Conservation (phyloP, 1,284 basidiomycete genomes). For the Inonotus obliquus region DNA sequence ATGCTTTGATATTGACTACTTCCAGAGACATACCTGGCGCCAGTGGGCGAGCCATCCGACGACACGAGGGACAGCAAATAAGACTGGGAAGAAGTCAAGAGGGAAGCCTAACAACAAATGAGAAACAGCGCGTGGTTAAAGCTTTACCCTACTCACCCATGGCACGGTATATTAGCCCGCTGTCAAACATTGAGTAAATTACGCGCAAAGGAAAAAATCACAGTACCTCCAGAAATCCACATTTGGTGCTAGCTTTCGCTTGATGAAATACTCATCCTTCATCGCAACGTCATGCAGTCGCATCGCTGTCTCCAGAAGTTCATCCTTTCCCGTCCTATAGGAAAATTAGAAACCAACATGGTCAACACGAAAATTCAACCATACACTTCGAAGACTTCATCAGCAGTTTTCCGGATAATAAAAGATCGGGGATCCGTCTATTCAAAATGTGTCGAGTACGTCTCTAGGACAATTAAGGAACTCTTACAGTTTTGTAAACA, state of each 20-base stretch:
- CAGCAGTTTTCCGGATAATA: slow-evolving; percentile 82
- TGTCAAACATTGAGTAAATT: slow-evolving; percentile 26
- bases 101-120: slow-evolving; percentile 62
- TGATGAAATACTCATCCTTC: slow-evolving; percentile 83
- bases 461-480: background rate
- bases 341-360: slow-evolving; percentile 5
- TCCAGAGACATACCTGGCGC: slow-evolving; percentile 54
- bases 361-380: slow-evolving; percentile 20
- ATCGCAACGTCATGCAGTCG: slow-evolving; percentile 81
- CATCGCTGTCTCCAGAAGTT: slow-evolving; percentile 82
- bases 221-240: slow-evolving; percentile 75
- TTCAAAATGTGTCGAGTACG: background rate
- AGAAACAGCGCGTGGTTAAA: slow-evolving; percentile 1
- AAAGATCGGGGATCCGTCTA: slow-evolving; percentile 84
- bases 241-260: slow-evolving; percentile 72
- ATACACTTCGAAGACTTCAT: slow-evolving; percentile 83
- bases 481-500: slow-evolving; percentile 74
- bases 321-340: slow-evolving; percentile 74
- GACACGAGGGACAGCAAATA: slow-evolving; percentile 85
- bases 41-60: slow-evolving; percentile 89
- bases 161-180: slow-evolving; percentile 81
- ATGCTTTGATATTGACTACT: too few relatives aligned
- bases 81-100: slow-evolving; percentile 84
- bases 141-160: slow-evolving; percentile 55
- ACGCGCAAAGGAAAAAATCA: background rate